Evolutionary conservation across 345 rosid species (phyloP), one percentile per base, ranked within the genome.

Genomic region (Eucalyptus marginata): DNA sequence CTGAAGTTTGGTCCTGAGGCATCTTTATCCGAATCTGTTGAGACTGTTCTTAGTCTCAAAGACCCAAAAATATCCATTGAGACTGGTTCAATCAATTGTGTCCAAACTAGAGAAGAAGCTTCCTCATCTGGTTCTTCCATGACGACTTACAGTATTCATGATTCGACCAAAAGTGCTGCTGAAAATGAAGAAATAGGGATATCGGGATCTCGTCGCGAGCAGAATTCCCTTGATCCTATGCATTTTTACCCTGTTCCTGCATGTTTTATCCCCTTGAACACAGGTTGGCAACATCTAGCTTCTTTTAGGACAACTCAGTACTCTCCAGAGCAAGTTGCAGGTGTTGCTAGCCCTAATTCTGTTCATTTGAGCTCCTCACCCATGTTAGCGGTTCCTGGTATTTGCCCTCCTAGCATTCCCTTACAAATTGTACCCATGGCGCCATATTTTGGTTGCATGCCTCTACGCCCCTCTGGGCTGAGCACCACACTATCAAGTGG

Each of bases 1-100:
- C 90, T 95, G 47, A 94, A 95, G 89, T 95, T 95, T 90, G 94
- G 96, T 56, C 86, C 94, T 25, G 95, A 95, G 92, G 89, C 93
- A 52, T 95, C 95, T 51, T 93, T 92, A 51, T 93, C 95, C 25
- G 91, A 92, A 88, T 94, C 96, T 85, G 93, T 93, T 91, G 97
- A 93, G 89, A 93, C 92, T 29, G 91, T 87, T 43, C 94, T 93
- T 71, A 93, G 91, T 91, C 93, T 94, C 62, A 92, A 95, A 90
- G 96, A 93, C 22, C 95, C 87, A 51, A 91, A 91, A 87, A 90
- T 89, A 89, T 84, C 88, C 64, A 86, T 64, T 43, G 94, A 92
- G 87, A 89, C 86, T 43, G 90, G 90, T 87, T 50, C 93, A 7
- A 87, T 68, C 51, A 93, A 40, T 89, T 49, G 59, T 86, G 90